Base-by-base conservation (phyloP, 768 basidiomycete species). In the Crassisporium funariophilum region DNA sequence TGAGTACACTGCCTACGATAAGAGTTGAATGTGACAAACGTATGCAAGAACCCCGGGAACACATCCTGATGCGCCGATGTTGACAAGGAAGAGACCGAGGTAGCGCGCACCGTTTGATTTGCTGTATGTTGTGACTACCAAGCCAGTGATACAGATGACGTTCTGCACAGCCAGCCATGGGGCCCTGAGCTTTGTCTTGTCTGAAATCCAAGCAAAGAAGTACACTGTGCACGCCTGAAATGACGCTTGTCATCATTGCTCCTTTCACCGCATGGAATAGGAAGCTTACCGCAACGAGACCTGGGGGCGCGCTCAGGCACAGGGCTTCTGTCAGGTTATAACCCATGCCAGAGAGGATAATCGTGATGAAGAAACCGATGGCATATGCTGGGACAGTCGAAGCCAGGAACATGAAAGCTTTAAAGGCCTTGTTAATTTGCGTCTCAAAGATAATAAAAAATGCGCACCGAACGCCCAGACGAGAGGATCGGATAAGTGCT, bases 41-140 rank as follows among this genome's bases (percentile, higher is more conserved):
- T 71, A 70, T 43, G 69, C 69, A 7, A 73, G 55, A 17, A 71
- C 57, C 23, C 63, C 62, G 22, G 71, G 70, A 15, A 73, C 56
- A 49, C 62, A 63, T 8, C 66, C 63, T 2, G 68, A 63, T 22
- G 66, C 60, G 29, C 71, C 71, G 9, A 57, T 62, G 31, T 62
- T 64, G 17, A 56, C 53, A 4, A 73, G 50, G 50, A 69, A 73
- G 17, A 71, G 57, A 50, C 67, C 70, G 31, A 69, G 55, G 41
- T 70, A 70, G 6, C 70, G 63, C 10, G 37, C 59, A 2, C 60
- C 61, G 33, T 62, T 62, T 4, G 44, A 38, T 13, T 57, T 57
- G 0, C 58, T 47, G 34, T 67, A 70, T 8, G 45, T 65, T 2
- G 65, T 65, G 10, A 72, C 33, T 6, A 56, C 11, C 4, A 72